phyloP scores from a whole-genome alignment of 164 flowering plant genomes.

The Pachysandra terminalis region DNA sequence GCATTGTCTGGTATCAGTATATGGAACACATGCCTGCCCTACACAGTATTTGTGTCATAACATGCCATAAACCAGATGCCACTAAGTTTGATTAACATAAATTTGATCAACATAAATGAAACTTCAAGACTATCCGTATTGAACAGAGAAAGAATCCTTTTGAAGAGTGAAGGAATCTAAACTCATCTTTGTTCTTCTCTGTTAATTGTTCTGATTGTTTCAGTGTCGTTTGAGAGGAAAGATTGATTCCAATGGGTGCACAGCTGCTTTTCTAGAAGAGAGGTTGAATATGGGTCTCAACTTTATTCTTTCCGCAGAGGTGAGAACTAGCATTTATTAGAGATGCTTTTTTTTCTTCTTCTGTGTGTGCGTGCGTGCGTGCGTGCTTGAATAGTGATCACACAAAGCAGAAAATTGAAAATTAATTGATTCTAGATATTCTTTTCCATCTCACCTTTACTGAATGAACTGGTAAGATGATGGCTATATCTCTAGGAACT shows the following conservation, averaged over 20 bases:
- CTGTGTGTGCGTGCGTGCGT: too few species aligned
- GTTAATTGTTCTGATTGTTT: constrained; percentile 9
- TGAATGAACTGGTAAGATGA: not conserved
- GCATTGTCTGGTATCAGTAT: too few species aligned
- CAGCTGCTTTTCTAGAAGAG: constrained; percentile 81
- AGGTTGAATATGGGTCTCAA: constrained; percentile 80
- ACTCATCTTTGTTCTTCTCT: not conserved
- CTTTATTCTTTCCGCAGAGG: constrained; percentile 96
- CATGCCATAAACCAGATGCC: too few species aligned
- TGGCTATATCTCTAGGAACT: not conserved
- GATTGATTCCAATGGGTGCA: constrained; percentile 84
- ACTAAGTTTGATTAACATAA: too few species aligned
- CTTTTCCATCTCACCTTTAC: too few species aligned
- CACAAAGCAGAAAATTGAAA: too few species aligned
- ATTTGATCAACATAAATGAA: not conserved
- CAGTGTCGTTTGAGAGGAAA: constrained; percentile 94
- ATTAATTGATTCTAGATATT: too few species aligned
- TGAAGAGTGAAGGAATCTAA: not conserved
- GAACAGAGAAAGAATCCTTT: not conserved
- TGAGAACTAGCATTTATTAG: constrained; percentile 18
- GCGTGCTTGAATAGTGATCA: too few species aligned
- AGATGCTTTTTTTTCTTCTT: not conserved
- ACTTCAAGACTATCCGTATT: too few species aligned
- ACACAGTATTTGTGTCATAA: too few species aligned
- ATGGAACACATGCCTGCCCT: too few species aligned